These are phyloP conservation scores for Neurospora terricola DNA, from an alignment of 495 filamentous ascomycete species.

Conservation along the genomic window DNA sequence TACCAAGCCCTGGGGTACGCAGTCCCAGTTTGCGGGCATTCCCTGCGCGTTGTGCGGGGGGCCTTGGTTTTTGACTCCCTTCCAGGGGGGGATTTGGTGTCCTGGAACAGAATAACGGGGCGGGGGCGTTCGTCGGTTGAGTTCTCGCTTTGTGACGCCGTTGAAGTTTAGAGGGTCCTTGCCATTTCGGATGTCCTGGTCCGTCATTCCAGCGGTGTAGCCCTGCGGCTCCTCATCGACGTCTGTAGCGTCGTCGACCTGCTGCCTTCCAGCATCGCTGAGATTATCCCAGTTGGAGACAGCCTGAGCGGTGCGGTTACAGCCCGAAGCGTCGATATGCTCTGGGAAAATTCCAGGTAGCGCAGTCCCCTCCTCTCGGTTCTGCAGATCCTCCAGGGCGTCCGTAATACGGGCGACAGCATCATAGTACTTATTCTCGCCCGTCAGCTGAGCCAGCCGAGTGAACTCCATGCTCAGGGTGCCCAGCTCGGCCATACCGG, in stretches of 20 bases:
- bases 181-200: neutral
- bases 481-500: conserved; percentile 76
- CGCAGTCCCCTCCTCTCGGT: conserved; percentile 45
- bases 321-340: conserved; percentile 60
- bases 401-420: conserved; percentile 88
- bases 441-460: conserved; percentile 81
- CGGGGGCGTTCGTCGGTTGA: neutral
- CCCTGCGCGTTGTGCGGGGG: conserved; percentile 10
- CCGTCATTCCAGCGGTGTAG: conserved; percentile 1
- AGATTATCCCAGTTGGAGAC: conserved; percentile 8
- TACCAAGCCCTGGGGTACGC: conserved; percentile 43
- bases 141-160: neutral
- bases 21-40: conserved; percentile 31
- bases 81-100: neutral
- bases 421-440: conserved; percentile 84
- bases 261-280: conserved; percentile 11
- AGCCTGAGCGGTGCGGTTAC: conserved; percentile 34
- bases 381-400: conserved; percentile 71
- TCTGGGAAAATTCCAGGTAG: conserved; percentile 81
- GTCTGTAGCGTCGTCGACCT: conserved; percentile 10
- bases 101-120: neutral
- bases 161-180: neutral
- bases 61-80: neutral
- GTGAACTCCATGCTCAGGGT: conserved; percentile 94
- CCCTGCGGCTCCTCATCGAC: conserved; percentile 2